Evolutionary conservation across 1,284 basidiomycete genomes (phyloP), one percentile per base, ranked within the genome.

Genomic region (Afroboletus lepidellus): DNA sequence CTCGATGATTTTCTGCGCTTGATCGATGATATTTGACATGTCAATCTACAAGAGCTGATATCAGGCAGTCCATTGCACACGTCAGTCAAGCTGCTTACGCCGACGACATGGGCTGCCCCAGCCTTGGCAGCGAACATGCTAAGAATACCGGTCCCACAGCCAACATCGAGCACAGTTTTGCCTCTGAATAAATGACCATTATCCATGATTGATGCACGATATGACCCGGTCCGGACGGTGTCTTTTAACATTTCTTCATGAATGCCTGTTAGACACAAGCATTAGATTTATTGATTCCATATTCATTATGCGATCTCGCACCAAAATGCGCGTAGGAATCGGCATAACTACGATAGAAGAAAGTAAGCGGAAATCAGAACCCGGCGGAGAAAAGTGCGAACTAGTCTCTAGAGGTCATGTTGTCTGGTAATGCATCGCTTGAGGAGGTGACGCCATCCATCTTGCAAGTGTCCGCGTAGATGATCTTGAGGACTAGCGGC

Each of bases 181-280:
- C 85, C 94, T 74, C 94, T 91, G 86, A 99, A 99, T 32, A 99
- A 77, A 71, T 98, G 94, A 33, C 84, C 79, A 74, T 99, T 99
- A 77, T 96, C 90, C 71, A 93, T 76, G 78, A 99, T 99, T 55
- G 94, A 92, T 57, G 89, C 83, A 60, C 93, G 90, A 82, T 99
- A 99, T 42, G 93, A 92, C 34, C 93, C 84, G 38, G 97, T 99
- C 58, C 97, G 90, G 59, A 99, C 94, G 50, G 81, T 77, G 74
- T 99, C 97, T 76, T 99, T 99, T 71, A 99, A 77, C 97, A 99
- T 99, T 77, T 99, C 97, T 76, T 97, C 95, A 73, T 98, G 94
- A 64, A 98, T 98, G 57, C 92, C 92, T 92, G 60, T 48, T 33
- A 8, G 32, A 38, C 46, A 41, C 57, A 5, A 2, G 11, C 41